Percentiles rank a stretch among this genome's conserved stretches.
Conservation (phyloP, 805 yeast genomes). For the Saturnispora zaruensis region DNA sequence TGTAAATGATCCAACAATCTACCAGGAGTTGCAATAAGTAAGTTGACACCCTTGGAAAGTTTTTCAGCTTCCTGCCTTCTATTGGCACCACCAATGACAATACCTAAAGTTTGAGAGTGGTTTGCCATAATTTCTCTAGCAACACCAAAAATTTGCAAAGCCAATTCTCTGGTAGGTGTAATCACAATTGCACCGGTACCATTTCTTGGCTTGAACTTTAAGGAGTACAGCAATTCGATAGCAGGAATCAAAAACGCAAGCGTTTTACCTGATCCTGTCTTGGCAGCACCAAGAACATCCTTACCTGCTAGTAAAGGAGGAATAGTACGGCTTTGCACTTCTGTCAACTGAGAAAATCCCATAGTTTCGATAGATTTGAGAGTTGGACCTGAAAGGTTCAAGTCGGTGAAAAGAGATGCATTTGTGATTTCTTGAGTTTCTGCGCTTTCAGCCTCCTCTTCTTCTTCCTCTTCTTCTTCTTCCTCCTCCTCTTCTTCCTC, state of each 20-base stretch:
- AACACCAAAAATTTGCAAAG: slow-evolving; percentile 95
- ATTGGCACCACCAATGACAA: slow-evolving; percentile 97
- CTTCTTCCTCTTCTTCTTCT: slow-evolving; percentile 25
- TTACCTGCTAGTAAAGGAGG: slow-evolving; percentile 95
- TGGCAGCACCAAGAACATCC: slow-evolving; percentile 98
- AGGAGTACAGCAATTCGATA: slow-evolving; percentile 78
- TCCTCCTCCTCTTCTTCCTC: slow-evolving; percentile 17
- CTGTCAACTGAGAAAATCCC: slow-evolving; percentile 91
- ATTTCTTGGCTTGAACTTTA: slow-evolving; percentile 93
- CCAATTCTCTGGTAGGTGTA: slow-evolving; percentile 96
- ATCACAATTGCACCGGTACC: slow-evolving; percentile 96
- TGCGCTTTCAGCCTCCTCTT: slow-evolving; percentile 17
- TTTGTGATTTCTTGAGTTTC: slow-evolving; percentile 7
- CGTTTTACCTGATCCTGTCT: slow-evolving; percentile 98
- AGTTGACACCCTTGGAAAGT: slow-evolving; percentile 84
- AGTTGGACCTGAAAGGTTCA: slow-evolving; percentile 75
- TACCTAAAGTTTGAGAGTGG: slow-evolving; percentile 91
- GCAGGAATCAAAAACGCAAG: slow-evolving; percentile 95
- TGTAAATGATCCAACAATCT: slow-evolving; percentile 93
- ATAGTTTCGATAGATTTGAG: slow-evolving; percentile 69
- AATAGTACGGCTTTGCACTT: slow-evolving; percentile 90
- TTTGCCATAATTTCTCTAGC: slow-evolving; percentile 87
- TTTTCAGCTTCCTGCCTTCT: slow-evolving; percentile 97
- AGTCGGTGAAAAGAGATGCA: slow-evolving; percentile 34
- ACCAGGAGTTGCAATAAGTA: slow-evolving; percentile 96